Evolutionary conservation across 306 rosid genomes (phyloP).

Genomic region (Medicago arabica): DNA sequence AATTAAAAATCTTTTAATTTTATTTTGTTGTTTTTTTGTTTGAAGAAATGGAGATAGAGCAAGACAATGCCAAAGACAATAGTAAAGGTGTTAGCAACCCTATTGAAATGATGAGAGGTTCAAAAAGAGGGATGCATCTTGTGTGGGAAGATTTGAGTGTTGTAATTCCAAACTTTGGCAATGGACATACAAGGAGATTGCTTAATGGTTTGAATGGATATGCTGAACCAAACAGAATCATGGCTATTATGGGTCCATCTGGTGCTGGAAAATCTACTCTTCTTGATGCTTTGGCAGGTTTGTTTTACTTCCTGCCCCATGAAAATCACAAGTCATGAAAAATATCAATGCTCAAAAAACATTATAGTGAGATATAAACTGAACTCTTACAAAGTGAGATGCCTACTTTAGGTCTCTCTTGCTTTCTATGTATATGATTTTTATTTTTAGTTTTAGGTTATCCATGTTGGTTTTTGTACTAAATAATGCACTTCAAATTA

Average conservation of each 20-base stretch:
- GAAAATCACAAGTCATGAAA: no score
- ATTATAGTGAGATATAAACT: no score
- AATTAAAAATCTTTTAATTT: background rate
- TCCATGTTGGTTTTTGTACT: no score
- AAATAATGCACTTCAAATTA: no score
- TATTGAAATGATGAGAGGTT: background rate
- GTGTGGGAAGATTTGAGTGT: conserved; percentile 86
- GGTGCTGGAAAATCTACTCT: conserved; percentile 97
- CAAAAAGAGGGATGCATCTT: conserved; percentile 58
- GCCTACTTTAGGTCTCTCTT: no score
- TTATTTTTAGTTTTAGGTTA: no score
- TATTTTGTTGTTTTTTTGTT: background rate
- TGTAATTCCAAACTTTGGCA: conserved; percentile 72
- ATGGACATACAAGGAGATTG: conserved; percentile 69
- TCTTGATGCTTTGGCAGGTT: conserved; percentile 90
- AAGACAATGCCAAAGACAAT: background rate
- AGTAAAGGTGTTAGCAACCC: background rate
- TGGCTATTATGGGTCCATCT: conserved; percentile 98
- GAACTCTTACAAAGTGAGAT: no score
- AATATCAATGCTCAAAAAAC: no score
- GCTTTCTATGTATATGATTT: no score
- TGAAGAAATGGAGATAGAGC: conserved; percentile 54
- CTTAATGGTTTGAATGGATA: conserved; percentile 74
- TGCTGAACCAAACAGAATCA: conserved; percentile 86
- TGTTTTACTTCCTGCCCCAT: background rate